Evolutionary conservation across 2,329 filamentous ascomycete genomes (phyloP), one percentile per base, ranked within the genome.

Genomic region (Fusarium torreyae): DNA sequence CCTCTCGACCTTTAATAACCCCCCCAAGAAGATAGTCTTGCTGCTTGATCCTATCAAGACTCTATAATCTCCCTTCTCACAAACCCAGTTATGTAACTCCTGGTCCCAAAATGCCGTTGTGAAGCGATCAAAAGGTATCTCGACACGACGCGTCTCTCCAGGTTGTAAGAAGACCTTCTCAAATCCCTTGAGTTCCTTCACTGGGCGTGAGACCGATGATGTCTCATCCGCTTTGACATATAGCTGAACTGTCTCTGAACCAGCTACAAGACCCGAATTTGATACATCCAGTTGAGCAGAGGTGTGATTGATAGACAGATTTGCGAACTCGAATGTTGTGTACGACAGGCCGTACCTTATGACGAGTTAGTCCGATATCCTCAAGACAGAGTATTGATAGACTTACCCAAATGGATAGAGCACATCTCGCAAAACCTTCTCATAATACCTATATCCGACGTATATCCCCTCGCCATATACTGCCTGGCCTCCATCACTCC

Each of bases 341-440:
- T 28, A 51, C 6, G 48, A 51, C 18, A 51, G 22, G 18, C 34
- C 34, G 48, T 51, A 28, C 26, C 7, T 28, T 10, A 10, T 7
- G 9, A 10, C 7, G 9, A 28, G 26, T 28, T 28, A 28, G 26
- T 28, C 9, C 9, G 9, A 8, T 28, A 5, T 28, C 9, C 9
- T 10, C 7, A 28, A 28, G 26, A 7, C 26, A 28, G 7, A 28
- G 9, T 28, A 28, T 24, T 24, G 4, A 24, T 24, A 24, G 6
- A 45, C 51, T 46, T 5, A 46, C 51, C 40, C 40, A 54, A 54
- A 54, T 5, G 40, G 40, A 54, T 38, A 54, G 1, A 51, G 36
- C 0, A 54, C 31, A 2, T 38, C 22, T 5, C 40, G 40, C 0
- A 26, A 8, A 2, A 46, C 36, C 40, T 46, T 54, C 22, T 54